These are phyloP conservation scores for Saccharum spontaneum DNA, from an alignment of 176 grass and related monocot species.

Conservation along the genomic window DNA sequence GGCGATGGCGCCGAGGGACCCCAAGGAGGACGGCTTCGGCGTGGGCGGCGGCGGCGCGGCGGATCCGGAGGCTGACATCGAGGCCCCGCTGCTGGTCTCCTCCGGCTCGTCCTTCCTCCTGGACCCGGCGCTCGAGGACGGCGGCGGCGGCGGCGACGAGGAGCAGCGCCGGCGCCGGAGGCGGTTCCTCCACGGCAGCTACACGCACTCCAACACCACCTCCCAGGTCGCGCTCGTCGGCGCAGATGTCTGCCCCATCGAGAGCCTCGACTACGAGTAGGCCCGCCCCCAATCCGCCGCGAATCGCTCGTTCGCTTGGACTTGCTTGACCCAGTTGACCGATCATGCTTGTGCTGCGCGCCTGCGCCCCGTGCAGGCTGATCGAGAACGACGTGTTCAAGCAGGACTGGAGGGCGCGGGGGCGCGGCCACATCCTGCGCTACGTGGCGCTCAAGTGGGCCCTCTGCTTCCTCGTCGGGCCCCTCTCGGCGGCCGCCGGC, in stretches of 20 bases:
- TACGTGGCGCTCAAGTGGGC: conserved; percentile 88
- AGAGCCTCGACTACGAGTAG: conserved; percentile 97
- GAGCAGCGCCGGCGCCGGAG: conserved; percentile 23
- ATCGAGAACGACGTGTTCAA: conserved; percentile 93
- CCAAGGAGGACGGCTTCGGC: not conserved
- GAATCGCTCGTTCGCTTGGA: not conserved
- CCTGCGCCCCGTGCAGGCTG: conserved; percentile 43
- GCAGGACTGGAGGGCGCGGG: conserved; percentile 81
- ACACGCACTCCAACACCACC: conserved; percentile 63
- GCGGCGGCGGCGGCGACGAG: not conserved
- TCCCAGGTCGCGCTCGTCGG: conserved; percentile 93
- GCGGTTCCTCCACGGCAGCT: conserved; percentile 41
- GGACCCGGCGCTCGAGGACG: conserved; percentile 40
- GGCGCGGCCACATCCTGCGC: conserved; percentile 53
- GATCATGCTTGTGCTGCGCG: not conserved
- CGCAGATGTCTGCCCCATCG: conserved; percentile 70
- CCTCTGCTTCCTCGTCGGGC: conserved; percentile 79
- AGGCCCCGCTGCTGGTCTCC: conserved; percentile 41
- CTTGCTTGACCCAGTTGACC: not conserved
- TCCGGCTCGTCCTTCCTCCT: conserved; percentile 32
- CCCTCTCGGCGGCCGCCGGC: conserved; percentile 49
- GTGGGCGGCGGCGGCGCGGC: not conserved
- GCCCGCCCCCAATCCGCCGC: not conserved
- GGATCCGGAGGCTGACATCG: conserved; percentile 47
- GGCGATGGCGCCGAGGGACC: conserved; percentile 38